Base-by-base conservation (phyloP, 2,329 filamentous ascomycete genomes). In the Ilyonectria sp. region DNA sequence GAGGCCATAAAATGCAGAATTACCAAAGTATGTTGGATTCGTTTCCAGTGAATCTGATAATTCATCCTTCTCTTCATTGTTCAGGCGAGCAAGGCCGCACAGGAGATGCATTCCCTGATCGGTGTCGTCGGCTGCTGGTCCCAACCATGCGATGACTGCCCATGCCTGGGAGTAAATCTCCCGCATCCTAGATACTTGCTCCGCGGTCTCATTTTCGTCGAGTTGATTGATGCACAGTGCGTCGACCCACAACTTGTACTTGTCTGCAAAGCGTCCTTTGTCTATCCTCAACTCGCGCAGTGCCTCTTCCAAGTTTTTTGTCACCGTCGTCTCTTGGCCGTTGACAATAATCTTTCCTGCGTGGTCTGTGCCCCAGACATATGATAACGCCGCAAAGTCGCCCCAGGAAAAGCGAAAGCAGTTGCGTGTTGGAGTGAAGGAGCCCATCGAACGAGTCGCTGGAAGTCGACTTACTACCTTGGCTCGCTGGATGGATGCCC, bases 101-200 rank as follows among this genome's bases (percentile, higher is more conserved):
- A 67, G 21, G 10, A 67, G 65, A 35, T 49, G 40, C 15, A 67
- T 59, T 15, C 60, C 60, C 11, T 67, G 60, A 6, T 64, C 43
- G 3, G 47, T 67, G n/a, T 67, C 47, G n/a, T 67, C 60, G 31
- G 37, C 47, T 13, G 64, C 59, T 0, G 60, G 60, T 1, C 65
- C 65, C n/a, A 67, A n/a, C 65, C 65, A 67, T 10, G 65, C 65
- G 21, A 67, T 35, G 4, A 67, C 60, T 8, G 60, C 54, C 60
- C 65, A 59, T n/a, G 65, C 60, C 31, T 67, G 54, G n/a, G 26
- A 40, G 26, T 67, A 67, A 35, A 64, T 59, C 26, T 67, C 60
- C 35, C 60, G 58, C 65, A 67, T 67, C 21, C 54, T 50, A 6
- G 60, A 57, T 2, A 67, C 60, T 46, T 67, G 65, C 23, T 64